phyloP scores from a whole-genome alignment of 345 rosid genomes.

The Camelina hispida region DNA sequence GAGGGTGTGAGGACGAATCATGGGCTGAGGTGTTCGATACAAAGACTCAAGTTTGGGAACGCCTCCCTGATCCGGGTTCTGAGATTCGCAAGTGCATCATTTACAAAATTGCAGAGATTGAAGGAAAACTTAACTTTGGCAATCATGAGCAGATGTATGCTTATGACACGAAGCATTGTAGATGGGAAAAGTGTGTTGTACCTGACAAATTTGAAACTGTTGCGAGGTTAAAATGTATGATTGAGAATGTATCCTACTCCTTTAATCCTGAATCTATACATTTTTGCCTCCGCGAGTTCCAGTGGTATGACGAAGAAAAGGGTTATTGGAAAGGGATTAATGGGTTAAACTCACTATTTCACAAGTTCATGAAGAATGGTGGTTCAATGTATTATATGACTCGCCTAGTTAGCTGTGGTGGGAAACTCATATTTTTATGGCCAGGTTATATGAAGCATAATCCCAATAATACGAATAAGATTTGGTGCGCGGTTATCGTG shows the following conservation, averaged over 20 bases:
- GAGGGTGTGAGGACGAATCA: background rate
- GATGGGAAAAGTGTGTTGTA: background rate
- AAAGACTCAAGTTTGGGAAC: constrained; percentile 21
- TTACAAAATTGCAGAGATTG: background rate
- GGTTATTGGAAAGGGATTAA: background rate
- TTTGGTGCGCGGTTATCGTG: background rate
- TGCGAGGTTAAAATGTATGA: background rate
- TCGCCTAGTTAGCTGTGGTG: constrained; percentile 8
- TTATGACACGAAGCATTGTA: background rate
- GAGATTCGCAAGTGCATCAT: background rate
- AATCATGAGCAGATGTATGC: background rate
- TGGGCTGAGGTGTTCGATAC: constrained; percentile 14
- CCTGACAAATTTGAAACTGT: too few relatives aligned
- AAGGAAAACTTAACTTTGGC: background rate
- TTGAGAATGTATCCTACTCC: background rate
- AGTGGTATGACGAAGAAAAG: background rate
- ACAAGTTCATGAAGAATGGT: background rate
- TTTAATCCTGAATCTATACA: too few relatives aligned
- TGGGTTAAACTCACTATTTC: background rate
- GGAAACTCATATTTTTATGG: background rate
- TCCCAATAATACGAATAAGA: background rate
- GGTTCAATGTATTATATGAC: background rate
- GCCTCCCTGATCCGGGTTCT: background rate
- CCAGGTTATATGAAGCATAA: background rate
- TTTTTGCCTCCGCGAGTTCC: too few relatives aligned